A percentile compares a stretch with the other conserved stretches of the same genome.
Conservation (phyloP, 2,329 filamentous ascomycete genomes). For the Immersiporthe knoxdaviesiana region DNA sequence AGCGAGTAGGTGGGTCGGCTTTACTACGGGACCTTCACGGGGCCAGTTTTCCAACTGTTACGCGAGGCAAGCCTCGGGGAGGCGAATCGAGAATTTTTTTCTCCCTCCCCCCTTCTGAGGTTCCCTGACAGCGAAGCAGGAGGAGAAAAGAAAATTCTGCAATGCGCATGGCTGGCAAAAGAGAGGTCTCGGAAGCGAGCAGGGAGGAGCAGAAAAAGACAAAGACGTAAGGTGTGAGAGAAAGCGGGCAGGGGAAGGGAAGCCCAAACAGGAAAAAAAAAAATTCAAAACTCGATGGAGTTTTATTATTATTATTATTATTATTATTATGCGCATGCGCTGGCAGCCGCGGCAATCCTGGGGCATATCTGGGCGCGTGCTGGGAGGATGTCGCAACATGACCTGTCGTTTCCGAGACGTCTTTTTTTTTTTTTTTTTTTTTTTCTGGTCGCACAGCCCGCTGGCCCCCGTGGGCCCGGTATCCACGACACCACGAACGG, state of each 20-base stretch:
- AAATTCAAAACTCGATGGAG: neutral
- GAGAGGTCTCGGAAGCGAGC: neutral
- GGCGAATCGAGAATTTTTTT: neutral
- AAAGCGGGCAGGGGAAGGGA: neutral
- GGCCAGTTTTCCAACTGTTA: neutral
- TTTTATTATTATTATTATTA: neutral
- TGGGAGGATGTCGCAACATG: neutral
- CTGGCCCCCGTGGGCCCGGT: neutral
- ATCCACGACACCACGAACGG: neutral
- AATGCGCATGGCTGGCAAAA: neutral
- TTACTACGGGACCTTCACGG: neutral
- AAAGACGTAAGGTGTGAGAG: neutral
- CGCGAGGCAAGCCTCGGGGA: neutral
- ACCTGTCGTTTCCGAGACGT: constrained; percentile 6
- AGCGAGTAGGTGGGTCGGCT: neutral
- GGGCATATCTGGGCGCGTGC: neutral
- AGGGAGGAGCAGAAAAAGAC: neutral
- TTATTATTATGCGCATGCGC: neutral
- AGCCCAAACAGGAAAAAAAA: neutral
- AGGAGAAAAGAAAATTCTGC: neutral
- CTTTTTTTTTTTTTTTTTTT: too few species aligned
- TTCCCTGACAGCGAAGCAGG: neutral
- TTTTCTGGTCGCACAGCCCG: neutral
- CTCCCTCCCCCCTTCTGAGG: neutral
- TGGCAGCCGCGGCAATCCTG: constrained; percentile 9